phyloP scores from a whole-genome alignment of 768 basidiomycete genomes.

The Leccinum obscurum region DNA sequence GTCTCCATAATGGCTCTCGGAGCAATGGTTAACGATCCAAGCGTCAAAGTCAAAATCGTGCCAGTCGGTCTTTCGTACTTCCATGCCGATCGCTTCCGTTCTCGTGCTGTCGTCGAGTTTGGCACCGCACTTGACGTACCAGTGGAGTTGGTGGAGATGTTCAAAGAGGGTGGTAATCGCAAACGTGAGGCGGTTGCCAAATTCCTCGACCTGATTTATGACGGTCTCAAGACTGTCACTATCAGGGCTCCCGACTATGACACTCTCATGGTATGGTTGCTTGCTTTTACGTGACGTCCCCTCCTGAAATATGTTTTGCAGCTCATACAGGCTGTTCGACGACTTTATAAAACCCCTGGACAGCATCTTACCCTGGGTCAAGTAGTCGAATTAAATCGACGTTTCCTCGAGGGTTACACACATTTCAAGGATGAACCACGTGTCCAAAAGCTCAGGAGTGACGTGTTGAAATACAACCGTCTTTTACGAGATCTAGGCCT shows the following conservation, averaged over 20 bases:
- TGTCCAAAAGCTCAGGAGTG: conserved; percentile 73
- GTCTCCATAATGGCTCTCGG: conserved; percentile 98
- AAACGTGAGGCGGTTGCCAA: conserved; percentile 91
- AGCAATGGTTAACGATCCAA: conserved; percentile 91
- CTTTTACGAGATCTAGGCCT: conserved; percentile 85
- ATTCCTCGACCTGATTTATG: conserved; percentile 88
- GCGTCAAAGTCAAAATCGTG: conserved; percentile 87
- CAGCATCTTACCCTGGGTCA: conserved; percentile 93
- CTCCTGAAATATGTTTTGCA: conserved; percentile 31
- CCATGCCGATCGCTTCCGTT: conserved; percentile 86
- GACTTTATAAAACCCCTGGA: conserved; percentile 91
- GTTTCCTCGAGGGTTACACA: conserved; percentile 89
- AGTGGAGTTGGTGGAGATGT: conserved; percentile 83
- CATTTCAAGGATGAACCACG: conserved; percentile 92
- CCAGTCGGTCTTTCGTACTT: conserved; percentile 78
- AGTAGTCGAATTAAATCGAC: conserved; percentile 91
- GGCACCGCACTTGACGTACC: conserved; percentile 92
- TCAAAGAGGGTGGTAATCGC: conserved; percentile 81
- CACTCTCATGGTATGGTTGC: conserved; percentile 83
- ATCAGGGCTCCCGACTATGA: conserved; percentile 96
- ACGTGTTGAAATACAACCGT: conserved; percentile 90
- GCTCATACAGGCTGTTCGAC: conserved; percentile 94
- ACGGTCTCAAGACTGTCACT: conserved; percentile 93
- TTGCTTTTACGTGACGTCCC: neutral
- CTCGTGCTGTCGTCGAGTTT: conserved; percentile 96